A percentile compares a stretch with the other conserved stretches of the same genome.
These are phyloP conservation scores for Phylloporus scabripes DNA, from an alignment of 768 basidiomycete genomes.

Conservation along the genomic window DNA sequence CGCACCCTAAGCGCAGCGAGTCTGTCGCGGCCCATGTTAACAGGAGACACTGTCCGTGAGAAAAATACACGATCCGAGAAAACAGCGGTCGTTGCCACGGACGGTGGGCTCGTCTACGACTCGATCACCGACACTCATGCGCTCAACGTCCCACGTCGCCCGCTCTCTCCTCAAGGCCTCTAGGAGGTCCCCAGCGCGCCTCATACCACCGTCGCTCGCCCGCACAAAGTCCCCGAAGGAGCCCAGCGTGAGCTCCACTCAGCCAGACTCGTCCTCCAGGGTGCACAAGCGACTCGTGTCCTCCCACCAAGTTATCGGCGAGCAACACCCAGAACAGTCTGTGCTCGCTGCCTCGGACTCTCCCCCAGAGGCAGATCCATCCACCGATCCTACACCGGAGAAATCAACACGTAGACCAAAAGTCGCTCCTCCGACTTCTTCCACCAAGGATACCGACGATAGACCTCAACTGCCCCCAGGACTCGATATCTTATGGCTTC, in stretches of 20 bases:
- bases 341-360: constrained; percentile 15
- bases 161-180: constrained; percentile 59
- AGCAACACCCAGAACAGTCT: constrained; percentile 9
- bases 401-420: constrained; percentile 22
- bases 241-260: constrained; percentile 5
- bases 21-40: constrained; percentile 58
- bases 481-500: constrained; percentile 62
- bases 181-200: constrained; percentile 2
- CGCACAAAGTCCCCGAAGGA: constrained; percentile 23
- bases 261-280: constrained; percentile 11
- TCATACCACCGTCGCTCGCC: constrained; percentile 11
- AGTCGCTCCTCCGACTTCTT: background rate
- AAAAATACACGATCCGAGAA: constrained; percentile 11
- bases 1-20: constrained; percentile 78
- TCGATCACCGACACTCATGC: constrained; percentile 38
- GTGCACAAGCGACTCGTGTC: constrained; percentile 24
- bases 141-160: constrained; percentile 59
- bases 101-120: constrained; percentile 35
- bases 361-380: constrained; percentile 22
- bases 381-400: constrained; percentile 19
- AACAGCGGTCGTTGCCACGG: background rate
- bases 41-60: background rate
- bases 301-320: constrained; percentile 15
- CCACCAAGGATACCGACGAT: constrained; percentile 23
- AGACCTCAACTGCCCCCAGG: constrained; percentile 47